phyloP scores from a whole-genome alignment of 768 basidiomycete genomes.

The Boletales sp. region DNA sequence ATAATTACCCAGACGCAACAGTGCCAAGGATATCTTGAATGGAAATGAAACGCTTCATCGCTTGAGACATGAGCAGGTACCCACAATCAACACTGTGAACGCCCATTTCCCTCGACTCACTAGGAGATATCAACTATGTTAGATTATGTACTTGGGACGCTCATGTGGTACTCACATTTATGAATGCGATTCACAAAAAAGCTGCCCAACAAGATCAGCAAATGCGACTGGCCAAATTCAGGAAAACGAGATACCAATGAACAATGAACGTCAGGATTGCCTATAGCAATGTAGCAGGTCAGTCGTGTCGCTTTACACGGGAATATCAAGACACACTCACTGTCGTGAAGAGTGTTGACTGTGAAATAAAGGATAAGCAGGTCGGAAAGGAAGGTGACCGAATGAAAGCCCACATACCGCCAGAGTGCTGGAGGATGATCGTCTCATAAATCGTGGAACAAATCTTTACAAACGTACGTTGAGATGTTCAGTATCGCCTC shows the following conservation, averaged over 20 bases:
- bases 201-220: conserved; percentile 13
- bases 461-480: conserved; percentile 29
- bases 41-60: too few species aligned
- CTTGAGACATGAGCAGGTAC: conserved; percentile 11
- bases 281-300: conserved; percentile 2
- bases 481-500: conserved; percentile 41
- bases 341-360: conserved; percentile 34
- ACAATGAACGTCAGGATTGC: conserved; percentile 29
- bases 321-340: conserved; percentile 5
- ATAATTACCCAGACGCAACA: conserved; percentile 30
- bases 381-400: background rate
- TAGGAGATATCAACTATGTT: conserved; percentile 2
- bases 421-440: conserved; percentile 13
- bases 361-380: background rate
- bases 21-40: conserved; percentile 26
- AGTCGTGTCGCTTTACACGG: background rate
- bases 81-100: conserved; percentile 32
- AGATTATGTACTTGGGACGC: background rate
- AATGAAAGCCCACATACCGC: conserved; percentile 18
- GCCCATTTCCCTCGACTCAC: conserved; percentile 27
- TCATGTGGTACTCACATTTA: conserved; percentile 29
- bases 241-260: conserved; percentile 36
- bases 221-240: background rate
- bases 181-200: conserved; percentile 41
- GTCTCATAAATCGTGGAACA: background rate